Base-by-base conservation (phyloP, 257 asterid species). In the Fraxinus quadrangulata region DNA sequence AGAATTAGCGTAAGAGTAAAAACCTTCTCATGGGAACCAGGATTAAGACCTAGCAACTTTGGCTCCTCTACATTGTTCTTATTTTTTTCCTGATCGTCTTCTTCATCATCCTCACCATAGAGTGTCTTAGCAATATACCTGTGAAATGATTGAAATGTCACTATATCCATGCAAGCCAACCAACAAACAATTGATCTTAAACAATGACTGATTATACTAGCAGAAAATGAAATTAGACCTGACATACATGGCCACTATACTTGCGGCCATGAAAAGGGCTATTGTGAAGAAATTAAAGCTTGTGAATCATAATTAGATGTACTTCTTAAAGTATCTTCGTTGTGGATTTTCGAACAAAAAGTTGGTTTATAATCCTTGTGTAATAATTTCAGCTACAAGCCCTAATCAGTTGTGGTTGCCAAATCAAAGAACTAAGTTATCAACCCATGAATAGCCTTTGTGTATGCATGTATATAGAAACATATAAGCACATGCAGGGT, bases 81-180 rank as follows among this genome's bases (percentile, higher is more conserved):
- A 19, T 77, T 77, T 49, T 83, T 49, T 30, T 90, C 92, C 70
- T 77, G 19, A 65, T 76, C 19, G 40, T 34, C 28, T 49, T 89
- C 93, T 13, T 93, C 98, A 5, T 86, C 96, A 12, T 90, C 93
- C 73, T 91, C 97, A 67, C 92, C 91, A 75, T 88, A 90, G 72
- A 91, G 85, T 17, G 94, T 90, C 82, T 85, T 88, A 67, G 98
- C 97, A 86, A 93, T 88, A 80, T 90, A 95, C 88, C 99, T 92
- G 89, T 82, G 84, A 72, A 67, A 26, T 3, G 49, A 42, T 56
- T 28, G 40, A 39, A 74, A 78, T 66, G 71, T 76, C 70, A 75
- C 37, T 30, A 76, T 63, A n/a, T 23, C 67, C 30, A 80, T 7
- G 42, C 8, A 19, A 63, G 36, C 19, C 69, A 63, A 56, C 59